A percentile compares a stretch with the other conserved stretches of the same genome.
These are phyloP conservation scores for Mallotus nudiflorus DNA, from an alignment of 345 rosid genomes.

Conservation along the genomic window DNA sequence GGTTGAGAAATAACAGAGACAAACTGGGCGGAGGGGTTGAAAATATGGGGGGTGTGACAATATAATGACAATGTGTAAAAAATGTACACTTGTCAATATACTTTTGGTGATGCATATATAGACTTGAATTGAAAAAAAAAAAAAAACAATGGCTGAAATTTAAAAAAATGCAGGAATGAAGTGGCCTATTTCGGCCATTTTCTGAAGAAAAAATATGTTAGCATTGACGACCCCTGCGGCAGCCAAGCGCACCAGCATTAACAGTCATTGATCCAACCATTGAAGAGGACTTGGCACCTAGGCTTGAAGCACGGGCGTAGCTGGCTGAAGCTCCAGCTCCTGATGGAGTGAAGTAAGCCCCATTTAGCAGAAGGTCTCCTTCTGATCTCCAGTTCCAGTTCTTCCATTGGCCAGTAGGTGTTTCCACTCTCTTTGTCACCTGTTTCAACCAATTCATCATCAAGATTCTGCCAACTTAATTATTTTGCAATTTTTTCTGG, in stretches of 20 bases:
- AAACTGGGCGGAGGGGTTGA: constrained; percentile 12
- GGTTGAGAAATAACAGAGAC: constrained; percentile 51
- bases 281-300: constrained; percentile 87
- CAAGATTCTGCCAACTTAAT: not conserved
- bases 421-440: constrained; percentile 91
- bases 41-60: constrained; percentile 11
- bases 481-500: not conserved
- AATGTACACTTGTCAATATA: constrained; percentile 59
- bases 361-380: constrained; percentile 81
- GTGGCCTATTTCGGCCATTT: constrained; percentile 35
- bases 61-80: constrained; percentile 43
- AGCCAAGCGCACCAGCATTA: constrained; percentile 68
- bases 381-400: constrained; percentile 93
- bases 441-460: constrained; percentile 26
- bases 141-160: constrained; percentile 21
- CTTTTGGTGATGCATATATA: constrained; percentile 20
- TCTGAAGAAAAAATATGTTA: constrained; percentile 21
- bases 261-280: constrained; percentile 74
- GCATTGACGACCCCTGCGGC: constrained; percentile 63
- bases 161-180: constrained; percentile 6
- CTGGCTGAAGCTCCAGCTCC: constrained; percentile 81
- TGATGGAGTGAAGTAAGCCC: constrained; percentile 86
- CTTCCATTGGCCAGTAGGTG: constrained; percentile 53
- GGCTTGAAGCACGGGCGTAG: constrained; percentile 88
- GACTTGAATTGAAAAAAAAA: constrained; percentile 3